Conservation (phyloP, 768 basidiomycete genomes). For the Lactarius hengduanensis region DNA sequence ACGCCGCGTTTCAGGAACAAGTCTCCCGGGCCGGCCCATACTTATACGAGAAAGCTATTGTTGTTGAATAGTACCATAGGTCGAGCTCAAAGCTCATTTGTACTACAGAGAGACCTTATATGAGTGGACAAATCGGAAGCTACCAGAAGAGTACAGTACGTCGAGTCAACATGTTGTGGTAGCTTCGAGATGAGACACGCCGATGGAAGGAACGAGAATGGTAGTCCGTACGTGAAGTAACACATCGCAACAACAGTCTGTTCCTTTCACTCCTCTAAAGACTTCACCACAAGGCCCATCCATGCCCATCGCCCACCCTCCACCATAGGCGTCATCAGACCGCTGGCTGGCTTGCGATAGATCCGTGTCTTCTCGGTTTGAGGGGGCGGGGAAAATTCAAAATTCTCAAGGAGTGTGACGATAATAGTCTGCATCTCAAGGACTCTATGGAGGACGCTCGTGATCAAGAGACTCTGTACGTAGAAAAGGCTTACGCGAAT, state of each 20-base stretch:
- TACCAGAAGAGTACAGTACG: too few relatives aligned
- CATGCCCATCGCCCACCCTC: not conserved
- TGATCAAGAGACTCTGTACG: not conserved
- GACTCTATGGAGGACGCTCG: not conserved
- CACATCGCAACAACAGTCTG: not conserved
- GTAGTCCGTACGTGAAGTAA: too few relatives aligned
- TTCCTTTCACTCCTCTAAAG: not conserved
- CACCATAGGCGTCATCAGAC: not conserved
- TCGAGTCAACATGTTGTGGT: too few relatives aligned
- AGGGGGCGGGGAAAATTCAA: slow-evolving; percentile 14
- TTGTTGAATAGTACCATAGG: too few relatives aligned
- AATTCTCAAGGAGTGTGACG: slow-evolving; percentile 9
- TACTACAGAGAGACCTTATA: too few relatives aligned
- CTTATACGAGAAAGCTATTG: too few relatives aligned
- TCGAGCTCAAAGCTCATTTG: too few relatives aligned
- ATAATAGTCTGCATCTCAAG: slow-evolving; percentile 11
- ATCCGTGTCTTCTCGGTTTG: slow-evolving; percentile 10
- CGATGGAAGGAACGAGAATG: too few relatives aligned
- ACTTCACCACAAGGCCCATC: slow-evolving; percentile 16
- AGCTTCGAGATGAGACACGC: too few relatives aligned
- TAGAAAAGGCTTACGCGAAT: slow-evolving; percentile 6
- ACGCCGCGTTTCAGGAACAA: too few relatives aligned
- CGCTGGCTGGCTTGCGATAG: slow-evolving; percentile 2
- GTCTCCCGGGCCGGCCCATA: too few relatives aligned
- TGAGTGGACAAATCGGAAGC: too few relatives aligned